Evolutionary conservation across 2,329 filamentous ascomycete genomes (phyloP).

Genomic region (Nemania sp.): DNA sequence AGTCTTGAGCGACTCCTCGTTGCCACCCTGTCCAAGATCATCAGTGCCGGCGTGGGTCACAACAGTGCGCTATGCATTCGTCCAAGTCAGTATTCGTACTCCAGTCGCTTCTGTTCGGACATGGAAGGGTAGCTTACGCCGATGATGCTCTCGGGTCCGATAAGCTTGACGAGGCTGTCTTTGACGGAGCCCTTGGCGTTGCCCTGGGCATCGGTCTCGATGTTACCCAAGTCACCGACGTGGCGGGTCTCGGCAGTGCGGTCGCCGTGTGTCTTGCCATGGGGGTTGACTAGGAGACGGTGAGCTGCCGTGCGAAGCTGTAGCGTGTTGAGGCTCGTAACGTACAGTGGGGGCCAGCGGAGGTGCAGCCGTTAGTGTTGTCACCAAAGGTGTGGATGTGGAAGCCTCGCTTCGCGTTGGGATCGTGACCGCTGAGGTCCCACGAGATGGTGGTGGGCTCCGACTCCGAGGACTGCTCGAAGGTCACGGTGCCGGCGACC

Average conservation of each 20-base stretch:
- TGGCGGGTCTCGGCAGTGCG: slow-evolving; percentile 83
- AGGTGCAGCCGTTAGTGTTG: slow-evolving; percentile 99
- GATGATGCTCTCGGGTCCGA: slow-evolving; percentile 92
- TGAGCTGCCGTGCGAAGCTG: slow-evolving; percentile 10
- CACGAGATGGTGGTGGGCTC: slow-evolving; percentile 85
- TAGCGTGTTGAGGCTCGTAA: slow-evolving; percentile 28
- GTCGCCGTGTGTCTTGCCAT: slow-evolving; percentile 88
- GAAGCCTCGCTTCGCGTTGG: slow-evolving; percentile 96
- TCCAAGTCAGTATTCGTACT: slow-evolving; percentile 26
- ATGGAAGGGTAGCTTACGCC: slow-evolving; percentile 66
- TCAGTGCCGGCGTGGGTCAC: slow-evolving; percentile 95
- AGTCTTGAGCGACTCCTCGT: slow-evolving; percentile 97
- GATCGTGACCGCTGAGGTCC: slow-evolving; percentile 89
- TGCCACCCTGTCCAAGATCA: slow-evolving; percentile 89
- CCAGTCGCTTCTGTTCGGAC: not conserved
- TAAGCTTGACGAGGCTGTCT: slow-evolving; percentile 91
- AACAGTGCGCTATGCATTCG: slow-evolving; percentile 73
- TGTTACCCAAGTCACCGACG: slow-evolving; percentile 96
- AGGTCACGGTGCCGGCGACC: slow-evolving; percentile 89
- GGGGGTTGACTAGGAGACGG: slow-evolving; percentile 79
- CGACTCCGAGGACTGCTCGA: slow-evolving; percentile 87
- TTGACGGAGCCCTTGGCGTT: slow-evolving; percentile 79
- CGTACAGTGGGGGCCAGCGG: slow-evolving; percentile 95
- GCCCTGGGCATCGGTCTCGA: slow-evolving; percentile 92
- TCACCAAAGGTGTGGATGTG: slow-evolving; percentile 99